phyloP scores from a whole-genome alignment of 495 filamentous ascomycete genomes.

The Xylaria bambusicola region DNA sequence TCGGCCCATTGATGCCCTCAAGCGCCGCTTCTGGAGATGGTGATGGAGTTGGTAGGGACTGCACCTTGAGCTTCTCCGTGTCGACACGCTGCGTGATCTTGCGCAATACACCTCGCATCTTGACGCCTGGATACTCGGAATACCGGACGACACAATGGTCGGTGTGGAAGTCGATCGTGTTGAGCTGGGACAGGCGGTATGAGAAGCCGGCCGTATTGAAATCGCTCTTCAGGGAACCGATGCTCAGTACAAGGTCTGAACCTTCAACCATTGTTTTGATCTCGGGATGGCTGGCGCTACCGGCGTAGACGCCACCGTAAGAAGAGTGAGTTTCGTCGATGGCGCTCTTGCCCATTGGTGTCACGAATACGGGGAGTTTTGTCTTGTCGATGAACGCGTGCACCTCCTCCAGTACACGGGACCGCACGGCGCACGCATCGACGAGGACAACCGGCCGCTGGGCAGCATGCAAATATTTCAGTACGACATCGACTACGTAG shows the following conservation, averaged over 20 bases:
- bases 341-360: slow-evolving; percentile 90
- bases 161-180: slow-evolving; percentile 87
- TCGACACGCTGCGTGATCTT: slow-evolving; percentile 67
- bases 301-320: slow-evolving; percentile 88
- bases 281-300: slow-evolving; percentile 69
- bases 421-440: slow-evolving; percentile 88
- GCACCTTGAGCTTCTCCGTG: slow-evolving; percentile 54
- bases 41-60: slow-evolving; percentile 51
- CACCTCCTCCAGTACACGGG: slow-evolving; percentile 73
- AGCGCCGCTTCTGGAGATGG: slow-evolving; percentile 50
- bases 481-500: slow-evolving; percentile 78
- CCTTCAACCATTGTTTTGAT: slow-evolving; percentile 75
- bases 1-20: slow-evolving; percentile 37
- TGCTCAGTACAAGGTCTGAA: slow-evolving; percentile 78
- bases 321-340: slow-evolving; percentile 74
- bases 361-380: slow-evolving; percentile 77
- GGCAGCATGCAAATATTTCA: slow-evolving; percentile 74
- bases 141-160: slow-evolving; percentile 73
- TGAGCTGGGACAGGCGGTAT: slow-evolving; percentile 77
- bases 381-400: slow-evolving; percentile 77
- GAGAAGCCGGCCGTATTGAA: slow-evolving; percentile 93
- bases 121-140: slow-evolving; percentile 78
- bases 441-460: slow-evolving; percentile 80
- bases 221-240: slow-evolving; percentile 81
- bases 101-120: slow-evolving; percentile 83